Base-by-base conservation (phyloP, 2,329 filamentous ascomycete genomes). In the Epichloe aotearoae region DNA sequence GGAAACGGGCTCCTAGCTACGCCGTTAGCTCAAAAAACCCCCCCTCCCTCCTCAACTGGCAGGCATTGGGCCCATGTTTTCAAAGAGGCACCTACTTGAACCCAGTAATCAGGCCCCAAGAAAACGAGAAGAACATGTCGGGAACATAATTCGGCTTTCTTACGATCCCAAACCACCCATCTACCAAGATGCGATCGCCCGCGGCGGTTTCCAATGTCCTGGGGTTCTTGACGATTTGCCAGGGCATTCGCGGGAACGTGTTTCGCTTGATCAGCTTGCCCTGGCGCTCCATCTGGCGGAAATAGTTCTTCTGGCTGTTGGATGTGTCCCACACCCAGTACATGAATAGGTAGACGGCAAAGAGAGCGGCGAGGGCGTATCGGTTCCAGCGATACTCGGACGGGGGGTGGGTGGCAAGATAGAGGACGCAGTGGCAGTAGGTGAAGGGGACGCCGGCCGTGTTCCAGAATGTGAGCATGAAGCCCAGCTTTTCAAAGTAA, bases 401-500 rank as follows among this genome's bases (percentile, higher is more conserved):
- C 0, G 90, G 86, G 61, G 85, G 71, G 66, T 94, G 88, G 68
- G 86, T 90, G 57, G 88, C 88, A 47, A 95, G 77, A 70, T 86
- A 95, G 60, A 95, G 81, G 46, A 86, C 91, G 77, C 86, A 93
- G 74, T 95, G 89, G 73, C 88, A 95, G 76, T 95, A 95, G 50
- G 82, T 88, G 49, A 95, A 76, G 14, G 89, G 89, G 23, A 95
- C 89, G 57, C 89, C 89, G 45, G 89, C 88, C 65, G 95, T 74
- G 69, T 95, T 95, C 89, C 89, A 95, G 79, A 95, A 95, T 67
- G 93, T 94, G 58, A 95, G 79, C 89, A 95, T 95, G 74, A 95
- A 95, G 49, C 89, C 89, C 80, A 87, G 90, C 72, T 95, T 95
- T 75, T 95, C 89, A 61, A 88, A 91, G 74, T 94, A 95, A 84